Conservation (phyloP, 306 rosid genomes). For the Abrus pulchellus region DNA sequence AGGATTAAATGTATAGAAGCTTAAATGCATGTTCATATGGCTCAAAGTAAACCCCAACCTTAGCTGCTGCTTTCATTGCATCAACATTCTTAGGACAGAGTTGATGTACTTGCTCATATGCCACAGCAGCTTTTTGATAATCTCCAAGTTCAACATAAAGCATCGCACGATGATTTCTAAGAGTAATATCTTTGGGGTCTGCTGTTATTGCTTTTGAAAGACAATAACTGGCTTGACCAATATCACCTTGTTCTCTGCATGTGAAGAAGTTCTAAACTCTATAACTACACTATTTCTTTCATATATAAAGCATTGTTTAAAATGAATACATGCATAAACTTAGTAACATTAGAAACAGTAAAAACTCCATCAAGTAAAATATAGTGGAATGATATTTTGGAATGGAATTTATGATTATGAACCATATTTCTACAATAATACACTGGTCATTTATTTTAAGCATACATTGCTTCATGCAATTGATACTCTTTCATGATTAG, state of each 20-base stretch:
- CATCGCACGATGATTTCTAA: conserved; percentile 71
- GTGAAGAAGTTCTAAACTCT: conserved; percentile 34
- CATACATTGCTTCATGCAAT: background rate
- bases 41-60: conserved; percentile 54
- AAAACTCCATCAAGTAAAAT: conserved; percentile 7
- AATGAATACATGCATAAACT: conserved; percentile 22
- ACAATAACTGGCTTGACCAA: conserved; percentile 74
- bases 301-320: conserved; percentile 31
- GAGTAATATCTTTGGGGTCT: conserved; percentile 66
- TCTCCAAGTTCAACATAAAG: conserved; percentile 75
- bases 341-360: background rate
- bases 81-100: conserved; percentile 72
- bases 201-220: conserved; percentile 89
- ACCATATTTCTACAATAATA: conserved; percentile 20
- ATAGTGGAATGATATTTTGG: background rate
- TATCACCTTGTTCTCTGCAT: conserved; percentile 69
- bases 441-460: conserved; percentile 33
- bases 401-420: conserved; percentile 20
- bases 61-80: conserved; percentile 77
- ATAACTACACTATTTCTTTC: conserved; percentile 29
- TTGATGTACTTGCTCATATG: conserved; percentile 73
- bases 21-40: conserved; percentile 34
- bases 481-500: conserved; percentile 20
- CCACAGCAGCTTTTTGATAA: conserved; percentile 80
- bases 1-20: conserved; percentile 19